Evolutionary conservation across 1,139 yeast species (phyloP), one percentile per base, ranked within the genome.

Genomic region (Kodamaea sp.): DNA sequence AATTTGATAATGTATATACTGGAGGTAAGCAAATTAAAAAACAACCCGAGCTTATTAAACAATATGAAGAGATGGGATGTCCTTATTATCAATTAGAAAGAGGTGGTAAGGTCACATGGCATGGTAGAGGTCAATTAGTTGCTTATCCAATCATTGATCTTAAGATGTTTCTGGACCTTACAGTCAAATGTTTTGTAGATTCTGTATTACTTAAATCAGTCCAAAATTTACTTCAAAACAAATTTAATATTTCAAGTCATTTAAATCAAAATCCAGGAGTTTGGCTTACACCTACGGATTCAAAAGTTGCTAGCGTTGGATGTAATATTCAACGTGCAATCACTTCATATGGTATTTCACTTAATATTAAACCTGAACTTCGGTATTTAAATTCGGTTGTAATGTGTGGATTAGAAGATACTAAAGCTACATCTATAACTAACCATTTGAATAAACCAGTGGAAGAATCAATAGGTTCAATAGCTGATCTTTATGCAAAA

Each of bases 41-140:
- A 39, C 70, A 70, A 32, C 63, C 77, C 1, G 58, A 69, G 0
- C 50, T 54, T 30, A 63, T 65, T 29, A 60, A 60, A 29, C 68
- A 66, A 6, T 76, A 77, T 24, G 71, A 74, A 37, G 42, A 42
- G 10, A 28, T 65, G 34, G 75, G 73, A 8, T 63, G 73, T 42
- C 49, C 55, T 27, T 86, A 79, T 54, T 75, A 81, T 24, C 95
- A 87, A 53, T 75, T 94, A 0, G 81, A 80, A 44, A 70, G 99
- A 44, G 99, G 99, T n/a, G 99, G 99, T 0, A 95, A 92, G 57
- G 80, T 92, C 1, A 92, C 98, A 0, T 94, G 88, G 73, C 99
- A 94, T 63, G 97, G 97, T 0, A 83, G 90, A 2, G 98, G 98
- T 0, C 99, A 94, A 60, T 60, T 89, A 33, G 96, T 90, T 4